Conservation (phyloP, 2,329 filamentous ascomycete genomes). For the Coniochaeta sp. region DNA sequence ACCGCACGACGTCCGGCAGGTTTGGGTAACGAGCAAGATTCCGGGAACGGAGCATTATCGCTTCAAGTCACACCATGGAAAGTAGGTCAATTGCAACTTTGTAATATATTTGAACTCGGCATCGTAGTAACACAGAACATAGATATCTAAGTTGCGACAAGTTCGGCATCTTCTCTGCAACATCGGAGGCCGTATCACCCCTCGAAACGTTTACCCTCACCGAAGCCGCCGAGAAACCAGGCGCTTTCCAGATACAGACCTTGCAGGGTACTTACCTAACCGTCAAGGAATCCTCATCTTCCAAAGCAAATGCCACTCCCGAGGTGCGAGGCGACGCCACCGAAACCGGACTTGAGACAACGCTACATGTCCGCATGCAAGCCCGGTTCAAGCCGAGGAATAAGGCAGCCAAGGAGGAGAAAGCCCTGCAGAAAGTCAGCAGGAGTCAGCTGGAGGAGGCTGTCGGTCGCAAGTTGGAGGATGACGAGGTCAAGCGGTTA, state of each 20-base stretch:
- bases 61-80: constrained; percentile 86
- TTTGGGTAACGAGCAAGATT: constrained; percentile 85
- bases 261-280: constrained; percentile 64
- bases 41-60: constrained; percentile 74
- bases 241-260: constrained; percentile 70
- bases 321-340: constrained; percentile 74
- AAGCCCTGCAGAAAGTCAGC: constrained; percentile 77
- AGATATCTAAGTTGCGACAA: constrained; percentile 85
- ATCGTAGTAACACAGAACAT: constrained; percentile 7
- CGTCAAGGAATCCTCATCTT: constrained; percentile 44
- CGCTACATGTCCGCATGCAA: constrained; percentile 84
- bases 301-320: constrained; percentile 40
- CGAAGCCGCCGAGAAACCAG: constrained; percentile 55
- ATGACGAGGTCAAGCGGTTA: constrained; percentile 78
- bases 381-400: constrained; percentile 84
- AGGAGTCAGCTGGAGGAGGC: constrained; percentile 77
- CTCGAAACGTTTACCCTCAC: constrained; percentile 76
- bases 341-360: constrained; percentile 59
- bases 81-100: constrained; percentile 44
- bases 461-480: constrained; percentile 67
- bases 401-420: constrained; percentile 74
- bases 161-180: constrained; percentile 69
- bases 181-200: constrained; percentile 71
- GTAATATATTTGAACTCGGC: too few relatives aligned
- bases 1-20: constrained; percentile 90